Percentiles rank a stretch among this genome's conserved stretches.
Conservation (phyloP, 148 eudicot genomes). For the Chenopodium formosanum region DNA sequence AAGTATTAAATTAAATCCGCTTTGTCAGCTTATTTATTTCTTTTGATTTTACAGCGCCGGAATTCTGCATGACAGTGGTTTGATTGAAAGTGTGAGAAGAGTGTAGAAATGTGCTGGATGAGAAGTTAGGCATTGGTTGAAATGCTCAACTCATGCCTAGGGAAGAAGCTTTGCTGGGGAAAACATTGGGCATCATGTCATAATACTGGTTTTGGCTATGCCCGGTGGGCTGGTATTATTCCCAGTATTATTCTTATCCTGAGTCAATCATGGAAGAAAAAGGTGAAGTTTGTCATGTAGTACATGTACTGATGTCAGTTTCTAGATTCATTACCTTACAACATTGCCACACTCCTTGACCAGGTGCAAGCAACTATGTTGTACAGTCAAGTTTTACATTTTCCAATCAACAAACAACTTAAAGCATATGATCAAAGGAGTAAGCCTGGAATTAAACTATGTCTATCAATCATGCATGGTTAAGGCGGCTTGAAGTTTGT, state of each 20-base stretch:
- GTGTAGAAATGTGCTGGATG: not conserved
- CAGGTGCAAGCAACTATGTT: slow-evolving; percentile 1
- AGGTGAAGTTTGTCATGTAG: slow-evolving; percentile 10
- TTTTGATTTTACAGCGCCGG: not conserved
- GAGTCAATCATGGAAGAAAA: not conserved
- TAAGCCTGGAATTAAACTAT: not conserved
- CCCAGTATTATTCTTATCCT: too few species aligned
- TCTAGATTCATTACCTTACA: not conserved
- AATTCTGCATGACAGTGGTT: not conserved
- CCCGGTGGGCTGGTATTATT: too few species aligned
- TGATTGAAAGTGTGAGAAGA: not conserved
- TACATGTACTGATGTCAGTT: slow-evolving; percentile 1
- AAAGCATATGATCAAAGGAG: not conserved
- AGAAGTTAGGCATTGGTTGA: not conserved
- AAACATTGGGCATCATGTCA: not conserved
- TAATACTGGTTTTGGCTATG: not conserved
- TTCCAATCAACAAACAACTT: not conserved
- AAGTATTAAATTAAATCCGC: too few species aligned
- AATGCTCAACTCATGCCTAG: not conserved
- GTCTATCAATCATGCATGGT: not conserved
- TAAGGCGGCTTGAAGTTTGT: too few species aligned
- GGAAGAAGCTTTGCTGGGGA: not conserved
- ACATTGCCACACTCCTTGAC: not conserved
- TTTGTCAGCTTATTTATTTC: not conserved
- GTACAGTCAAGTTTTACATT: not conserved